Base-by-base conservation (phyloP, 495 filamentous ascomycete species). In the Trichodelitschia bisporula region DNA sequence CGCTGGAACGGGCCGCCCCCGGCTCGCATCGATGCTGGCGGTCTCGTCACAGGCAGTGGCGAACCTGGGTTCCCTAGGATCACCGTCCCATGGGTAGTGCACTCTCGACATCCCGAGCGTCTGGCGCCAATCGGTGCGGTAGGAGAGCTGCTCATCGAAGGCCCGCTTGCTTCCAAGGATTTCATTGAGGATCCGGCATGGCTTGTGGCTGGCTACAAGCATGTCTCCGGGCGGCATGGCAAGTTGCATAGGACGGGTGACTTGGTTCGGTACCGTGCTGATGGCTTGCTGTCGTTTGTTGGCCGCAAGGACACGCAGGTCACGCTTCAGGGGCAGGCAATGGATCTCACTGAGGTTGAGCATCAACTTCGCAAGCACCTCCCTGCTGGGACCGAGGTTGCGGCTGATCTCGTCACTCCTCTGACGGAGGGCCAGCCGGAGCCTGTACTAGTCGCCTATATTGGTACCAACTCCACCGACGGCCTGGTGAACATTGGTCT, bases 141-240 rank as follows among this genome's bases (percentile, higher is more conserved):
- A 5, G 31, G 31, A 12, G 29, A 31, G 15, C 29, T 31, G 5
- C 15, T 18, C 9, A 18, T 29, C 15, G 26, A 29, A 29, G 26
- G 26, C 6, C 9, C 10, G 5, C 15, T 29, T 16, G 8, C 15
- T 11, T 29, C 14, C 14, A 29, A 8, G 5, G 26, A 29, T 12
- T 12, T 5, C 15, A 15, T 29, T 15, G 15, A 29, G 15, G 9
- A 11, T 29, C 26, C 26, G 15, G 26, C 26, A 8, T 29, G 26
- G 26, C 14, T 29, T 14, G 26, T 29, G 6, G 26, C 26, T 29
- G 26, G 26, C 9, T 5, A 5, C 26, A 8, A 11, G 10, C 10
- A 11, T 8, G 5, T 8, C 15, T 8, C 15, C 8, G 14, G 26
- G 5, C 6, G 26, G 26, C 9, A 11, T 5, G 26, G 26, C 9